Conservation (phyloP, 1,284 basidiomycete species). For the Cryptococcus maquisensis region DNA sequence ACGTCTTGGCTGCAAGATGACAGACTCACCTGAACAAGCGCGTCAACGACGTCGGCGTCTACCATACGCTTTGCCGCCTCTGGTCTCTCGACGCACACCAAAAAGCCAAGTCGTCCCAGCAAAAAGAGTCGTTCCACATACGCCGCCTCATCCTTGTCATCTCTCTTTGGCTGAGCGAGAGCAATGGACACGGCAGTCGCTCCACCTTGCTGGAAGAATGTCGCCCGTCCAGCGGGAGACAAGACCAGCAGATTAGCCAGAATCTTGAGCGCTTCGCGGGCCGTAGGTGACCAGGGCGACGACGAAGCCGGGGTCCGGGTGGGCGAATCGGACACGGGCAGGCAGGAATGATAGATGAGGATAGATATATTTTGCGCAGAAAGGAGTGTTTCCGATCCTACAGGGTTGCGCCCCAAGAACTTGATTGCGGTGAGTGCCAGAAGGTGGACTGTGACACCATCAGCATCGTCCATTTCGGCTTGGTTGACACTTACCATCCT, state of each 20-base stretch:
- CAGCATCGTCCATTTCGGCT: not conserved
- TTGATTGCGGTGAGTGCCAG: constrained; percentile 69
- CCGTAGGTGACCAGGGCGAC: constrained; percentile 6
- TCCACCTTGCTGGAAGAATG: constrained; percentile 23
- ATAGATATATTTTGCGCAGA: constrained; percentile 26
- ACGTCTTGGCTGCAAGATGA: not conserved
- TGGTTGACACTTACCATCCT: constrained; percentile 23
- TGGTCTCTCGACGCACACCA: constrained; percentile 33
- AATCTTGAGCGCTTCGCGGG: constrained; percentile 34
- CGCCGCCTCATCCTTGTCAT: constrained; percentile 9
- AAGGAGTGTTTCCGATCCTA: constrained; percentile 64
- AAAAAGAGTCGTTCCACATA: constrained; percentile 36
- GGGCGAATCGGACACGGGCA: constrained; percentile 16
- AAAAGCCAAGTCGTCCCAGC: constrained; percentile 39
- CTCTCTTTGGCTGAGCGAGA: constrained; percentile 17
- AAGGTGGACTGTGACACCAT: constrained; percentile 17
- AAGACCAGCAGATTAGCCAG: constrained; percentile 39
- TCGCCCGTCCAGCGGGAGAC: constrained; percentile 23
- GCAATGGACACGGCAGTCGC: constrained; percentile 27
- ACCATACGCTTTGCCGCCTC: constrained; percentile 33
- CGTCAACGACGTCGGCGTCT: constrained; percentile 29
- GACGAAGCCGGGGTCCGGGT: not conserved
- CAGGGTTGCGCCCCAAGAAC: constrained; percentile 64
- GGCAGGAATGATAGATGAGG: constrained; percentile 31
- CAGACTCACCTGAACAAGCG: constrained; percentile 27